Conservation (phyloP, 441 rosid species). For the Euphorbia schlechtendalii region DNA sequence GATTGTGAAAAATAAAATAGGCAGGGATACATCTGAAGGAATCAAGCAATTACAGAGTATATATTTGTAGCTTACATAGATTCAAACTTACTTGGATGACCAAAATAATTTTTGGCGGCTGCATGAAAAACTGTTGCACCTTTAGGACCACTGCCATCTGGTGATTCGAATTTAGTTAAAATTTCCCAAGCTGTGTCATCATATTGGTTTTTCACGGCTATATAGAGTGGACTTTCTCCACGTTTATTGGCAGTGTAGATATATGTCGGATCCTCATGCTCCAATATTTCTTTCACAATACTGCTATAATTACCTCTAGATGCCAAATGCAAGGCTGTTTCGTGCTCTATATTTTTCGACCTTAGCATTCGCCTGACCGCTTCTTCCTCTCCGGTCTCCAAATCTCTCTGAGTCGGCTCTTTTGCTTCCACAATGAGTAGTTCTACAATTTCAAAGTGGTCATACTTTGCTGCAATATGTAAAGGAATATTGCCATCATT, state of each 20-base stretch:
- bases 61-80: too few species aligned
- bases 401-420: not conserved
- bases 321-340: constrained; percentile 21
- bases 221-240: constrained; percentile 23
- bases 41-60: too few species aligned
- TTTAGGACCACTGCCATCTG: constrained; percentile 11
- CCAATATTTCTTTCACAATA: constrained; percentile 5
- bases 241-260: not conserved
- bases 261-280: constrained; percentile 1
- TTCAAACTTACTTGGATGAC: too few species aligned
- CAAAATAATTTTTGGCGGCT: too few species aligned
- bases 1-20: too few species aligned
- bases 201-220: constrained; percentile 5
- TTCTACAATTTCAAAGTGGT: not conserved
- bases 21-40: too few species aligned
- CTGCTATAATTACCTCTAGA: not conserved
- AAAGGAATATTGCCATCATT: constrained; percentile 9
- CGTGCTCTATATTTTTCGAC: not conserved
- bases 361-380: constrained; percentile 1
- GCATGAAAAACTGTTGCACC: constrained; percentile 26
- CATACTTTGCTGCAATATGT: constrained; percentile 21
- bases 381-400: not conserved
- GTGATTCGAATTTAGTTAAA: not conserved
- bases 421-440: constrained; percentile 1
- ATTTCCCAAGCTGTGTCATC: not conserved